These are phyloP conservation scores for Periconia macrospinosa DNA, from an alignment of 2,329 filamentous ascomycete genomes.

Conservation along the genomic window DNA sequence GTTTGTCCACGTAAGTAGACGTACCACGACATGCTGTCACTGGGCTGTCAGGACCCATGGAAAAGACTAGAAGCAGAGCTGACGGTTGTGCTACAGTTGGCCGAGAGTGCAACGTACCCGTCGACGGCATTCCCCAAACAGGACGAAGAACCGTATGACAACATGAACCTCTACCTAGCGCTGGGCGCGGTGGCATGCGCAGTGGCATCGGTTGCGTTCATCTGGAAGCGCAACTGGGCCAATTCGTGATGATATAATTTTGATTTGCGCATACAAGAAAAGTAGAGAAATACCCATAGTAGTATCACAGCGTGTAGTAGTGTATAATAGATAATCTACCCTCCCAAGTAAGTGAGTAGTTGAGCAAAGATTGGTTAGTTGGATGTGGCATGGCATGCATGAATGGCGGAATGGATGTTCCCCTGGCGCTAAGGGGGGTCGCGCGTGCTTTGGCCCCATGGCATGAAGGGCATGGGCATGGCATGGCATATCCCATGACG, in stretches of 20 bases:
- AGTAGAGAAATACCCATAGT: neutral
- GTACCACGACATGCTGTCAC: neutral
- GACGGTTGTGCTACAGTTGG: slow-evolving; percentile 57
- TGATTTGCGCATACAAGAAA: neutral
- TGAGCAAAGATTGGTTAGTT: too few species aligned
- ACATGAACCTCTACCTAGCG: slow-evolving; percentile 83
- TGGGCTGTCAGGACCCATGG: neutral
- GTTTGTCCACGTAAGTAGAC: slow-evolving; percentile 66
- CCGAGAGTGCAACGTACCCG: slow-evolving; percentile 89
- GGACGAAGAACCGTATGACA: slow-evolving; percentile 82
- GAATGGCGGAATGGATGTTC: too few species aligned
- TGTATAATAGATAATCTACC: slow-evolving; percentile 27
- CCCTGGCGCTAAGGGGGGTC: too few species aligned
- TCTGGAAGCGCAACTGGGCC: slow-evolving; percentile 56
- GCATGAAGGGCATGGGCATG: too few species aligned
- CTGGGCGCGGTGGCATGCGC: slow-evolving; percentile 70
- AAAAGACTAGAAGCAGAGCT: neutral
- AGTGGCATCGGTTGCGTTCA: slow-evolving; percentile 60
- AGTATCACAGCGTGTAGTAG: slow-evolving; percentile 4
- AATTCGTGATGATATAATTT: slow-evolving; percentile 1
- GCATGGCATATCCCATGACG: too few species aligned
- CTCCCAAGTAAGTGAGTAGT: too few species aligned
- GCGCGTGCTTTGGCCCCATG: too few species aligned
- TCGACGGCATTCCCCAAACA: slow-evolving; percentile 85
- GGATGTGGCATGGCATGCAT: too few species aligned